Percentiles rank a stretch among this genome's conserved stretches.
Evolutionary conservation across 352 stramenopile genomes (phyloP).

Genomic region (Aphanomyces euteiches): DNA sequence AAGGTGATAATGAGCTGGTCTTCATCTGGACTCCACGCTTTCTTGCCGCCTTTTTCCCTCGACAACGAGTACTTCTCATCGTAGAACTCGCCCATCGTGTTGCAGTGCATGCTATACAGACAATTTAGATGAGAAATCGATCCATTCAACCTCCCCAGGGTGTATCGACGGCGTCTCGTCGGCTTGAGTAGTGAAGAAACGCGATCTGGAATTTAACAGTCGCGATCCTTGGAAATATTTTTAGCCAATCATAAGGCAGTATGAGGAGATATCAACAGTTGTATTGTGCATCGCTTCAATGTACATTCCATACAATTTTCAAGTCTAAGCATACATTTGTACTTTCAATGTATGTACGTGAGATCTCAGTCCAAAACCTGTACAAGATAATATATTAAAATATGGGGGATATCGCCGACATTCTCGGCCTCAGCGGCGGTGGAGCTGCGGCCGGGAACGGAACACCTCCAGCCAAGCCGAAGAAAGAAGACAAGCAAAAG

Average conservation of each 20-base stretch:
- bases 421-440: constrained; percentile 47
- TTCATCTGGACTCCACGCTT: constrained; percentile 24
- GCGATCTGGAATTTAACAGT: constrained; percentile 27
- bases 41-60: constrained; percentile 26
- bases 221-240: constrained; percentile 23
- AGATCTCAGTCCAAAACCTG: constrained; percentile 2
- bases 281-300: too few species aligned
- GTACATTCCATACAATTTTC: neutral
- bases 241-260: neutral
- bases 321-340: neutral
- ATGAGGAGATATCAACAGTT: neutral
- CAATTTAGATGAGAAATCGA: neutral
- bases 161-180: neutral
- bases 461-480: constrained; percentile 20
- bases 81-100: neutral
- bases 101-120: neutral
- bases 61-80: neutral
- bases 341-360: constrained; percentile 5
- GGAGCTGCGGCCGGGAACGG: constrained; percentile 4
- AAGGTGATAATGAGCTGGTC: constrained; percentile 24
- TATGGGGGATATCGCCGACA: constrained; percentile 73
- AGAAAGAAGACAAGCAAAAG: constrained; percentile 54
- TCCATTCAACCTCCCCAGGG: neutral
- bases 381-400: constrained; percentile 31
- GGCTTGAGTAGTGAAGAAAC: neutral